Percentiles rank a stretch among this genome's conserved stretches.
Evolutionary conservation across 768 basidiomycete genomes (phyloP).

Genomic region (Myochromella boudieri): DNA sequence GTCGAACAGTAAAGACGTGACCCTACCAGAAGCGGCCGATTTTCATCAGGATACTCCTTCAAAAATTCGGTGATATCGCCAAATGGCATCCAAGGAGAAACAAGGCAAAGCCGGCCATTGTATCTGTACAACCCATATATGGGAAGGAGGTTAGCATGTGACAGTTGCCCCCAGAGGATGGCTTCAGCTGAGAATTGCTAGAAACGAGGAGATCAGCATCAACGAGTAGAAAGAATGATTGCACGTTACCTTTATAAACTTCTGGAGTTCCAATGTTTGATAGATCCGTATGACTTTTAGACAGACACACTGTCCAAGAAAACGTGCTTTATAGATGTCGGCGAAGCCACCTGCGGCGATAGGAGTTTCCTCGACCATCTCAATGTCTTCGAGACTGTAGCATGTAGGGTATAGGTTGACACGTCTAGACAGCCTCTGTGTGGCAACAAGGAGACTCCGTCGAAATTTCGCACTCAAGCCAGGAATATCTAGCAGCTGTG

Average conservation of each 20-base stretch:
- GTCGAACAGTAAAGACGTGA: background rate
- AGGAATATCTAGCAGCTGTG: constrained; percentile 1
- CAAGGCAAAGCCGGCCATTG: constrained; percentile 4
- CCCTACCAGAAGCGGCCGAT: constrained; percentile 5
- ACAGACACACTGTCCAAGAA: constrained; percentile 3
- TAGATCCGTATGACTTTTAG: constrained; percentile 5
- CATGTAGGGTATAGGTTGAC: constrained; percentile 6
- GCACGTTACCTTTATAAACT: background rate
- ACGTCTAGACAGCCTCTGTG: constrained; percentile 5
- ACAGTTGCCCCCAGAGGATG: constrained; percentile 12
- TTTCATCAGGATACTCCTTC: background rate
- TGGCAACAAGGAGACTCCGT: constrained; percentile 7
- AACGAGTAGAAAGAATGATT: background rate
- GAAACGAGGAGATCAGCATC: background rate
- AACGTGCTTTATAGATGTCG: constrained; percentile 10
- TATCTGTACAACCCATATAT: constrained; percentile 13
- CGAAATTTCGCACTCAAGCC: background rate
- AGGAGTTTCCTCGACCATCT: background rate
- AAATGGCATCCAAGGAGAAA: constrained; percentile 13
- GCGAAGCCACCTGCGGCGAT: constrained; percentile 10
- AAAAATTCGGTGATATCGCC: constrained; percentile 6
- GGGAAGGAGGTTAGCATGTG: constrained; percentile 10
- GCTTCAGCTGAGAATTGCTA: constrained; percentile 8
- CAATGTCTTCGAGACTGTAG: constrained; percentile 5
- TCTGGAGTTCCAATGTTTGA: background rate